These are phyloP conservation scores for Diaporthe aspalathi DNA, from an alignment of 2,329 filamentous ascomycete genomes.

Conservation along the genomic window DNA sequence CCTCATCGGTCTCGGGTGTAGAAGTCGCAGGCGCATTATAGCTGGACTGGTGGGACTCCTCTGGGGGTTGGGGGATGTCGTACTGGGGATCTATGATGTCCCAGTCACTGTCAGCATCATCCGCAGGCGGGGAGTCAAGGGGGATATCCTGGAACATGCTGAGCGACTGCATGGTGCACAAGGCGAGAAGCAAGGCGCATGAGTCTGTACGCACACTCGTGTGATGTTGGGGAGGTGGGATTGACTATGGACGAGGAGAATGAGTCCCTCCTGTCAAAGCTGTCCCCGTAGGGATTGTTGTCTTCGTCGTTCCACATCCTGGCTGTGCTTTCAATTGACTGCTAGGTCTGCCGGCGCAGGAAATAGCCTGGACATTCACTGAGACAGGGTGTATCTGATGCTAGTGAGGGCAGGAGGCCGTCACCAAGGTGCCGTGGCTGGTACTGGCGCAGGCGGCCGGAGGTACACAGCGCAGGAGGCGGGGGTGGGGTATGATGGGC, in stretches of 20 bases:
- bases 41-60: slow-evolving; percentile 33
- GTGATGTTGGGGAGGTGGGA: slow-evolving; percentile 70
- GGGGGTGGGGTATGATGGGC: slow-evolving; percentile 31
- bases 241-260: slow-evolving; percentile 75
- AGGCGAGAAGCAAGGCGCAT: slow-evolving; percentile 51
- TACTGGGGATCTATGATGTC: slow-evolving; percentile 64
- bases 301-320: slow-evolving; percentile 99
- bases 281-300: slow-evolving; percentile 94
- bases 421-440: not conserved
- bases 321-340: slow-evolving; percentile 36
- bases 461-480: slow-evolving; percentile 29
- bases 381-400: not conserved
- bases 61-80: slow-evolving; percentile 76
- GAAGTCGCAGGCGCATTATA: slow-evolving; percentile 30
- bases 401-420: not conserved
- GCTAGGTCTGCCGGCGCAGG: not conserved
- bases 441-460: slow-evolving; percentile 21
- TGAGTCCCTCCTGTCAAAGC: slow-evolving; percentile 89
- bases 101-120: slow-evolving; percentile 59
- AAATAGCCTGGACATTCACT: not conserved
- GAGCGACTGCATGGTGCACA: slow-evolving; percentile 23
- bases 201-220: slow-evolving; percentile 59
- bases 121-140: slow-evolving; percentile 50
- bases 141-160: slow-evolving; percentile 53
- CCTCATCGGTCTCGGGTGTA: slow-evolving; percentile 59